Evolutionary conservation across 1,284 basidiomycete genomes (phyloP).

Genomic region (Marasmius fiardii): DNA sequence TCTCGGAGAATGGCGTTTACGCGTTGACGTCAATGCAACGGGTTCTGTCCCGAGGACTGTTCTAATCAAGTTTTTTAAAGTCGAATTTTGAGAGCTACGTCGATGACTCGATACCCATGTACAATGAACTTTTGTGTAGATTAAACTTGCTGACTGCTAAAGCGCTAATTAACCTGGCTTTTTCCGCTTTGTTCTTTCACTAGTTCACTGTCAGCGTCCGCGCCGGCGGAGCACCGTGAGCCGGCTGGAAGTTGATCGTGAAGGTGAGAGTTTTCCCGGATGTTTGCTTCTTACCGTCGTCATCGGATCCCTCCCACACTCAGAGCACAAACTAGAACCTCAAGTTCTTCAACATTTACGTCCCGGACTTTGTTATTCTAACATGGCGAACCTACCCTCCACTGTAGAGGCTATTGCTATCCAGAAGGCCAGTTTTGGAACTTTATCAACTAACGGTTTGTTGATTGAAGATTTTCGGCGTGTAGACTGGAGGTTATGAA

Average conservation of each 20-base stretch:
- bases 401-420: slow-evolving; percentile 60
- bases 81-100: too few species aligned
- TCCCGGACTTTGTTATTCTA: slow-evolving; percentile 17
- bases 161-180: too few species aligned
- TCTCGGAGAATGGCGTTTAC: too few species aligned
- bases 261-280: not conserved
- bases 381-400: slow-evolving; percentile 47
- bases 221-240: not conserved
- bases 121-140: too few species aligned
- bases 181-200: too few species aligned
- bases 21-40: too few species aligned
- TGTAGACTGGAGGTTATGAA: slow-evolving; percentile 69
- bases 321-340: not conserved
- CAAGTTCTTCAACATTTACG: slow-evolving; percentile 25
- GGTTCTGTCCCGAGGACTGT: too few species aligned
- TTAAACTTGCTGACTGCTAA: too few species aligned
- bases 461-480: not conserved
- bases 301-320: not conserved
- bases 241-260: not conserved
- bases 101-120: too few species aligned
- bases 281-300: not conserved
- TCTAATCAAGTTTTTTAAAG: too few species aligned
- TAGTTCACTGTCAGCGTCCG: too few species aligned
- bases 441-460: not conserved
- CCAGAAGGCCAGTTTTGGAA: slow-evolving; percentile 28